A percentile compares a stretch with the other conserved stretches of the same genome.
These are phyloP conservation scores for Mycena epipterygia DNA, from an alignment of 768 basidiomycete genomes.

Conservation along the genomic window DNA sequence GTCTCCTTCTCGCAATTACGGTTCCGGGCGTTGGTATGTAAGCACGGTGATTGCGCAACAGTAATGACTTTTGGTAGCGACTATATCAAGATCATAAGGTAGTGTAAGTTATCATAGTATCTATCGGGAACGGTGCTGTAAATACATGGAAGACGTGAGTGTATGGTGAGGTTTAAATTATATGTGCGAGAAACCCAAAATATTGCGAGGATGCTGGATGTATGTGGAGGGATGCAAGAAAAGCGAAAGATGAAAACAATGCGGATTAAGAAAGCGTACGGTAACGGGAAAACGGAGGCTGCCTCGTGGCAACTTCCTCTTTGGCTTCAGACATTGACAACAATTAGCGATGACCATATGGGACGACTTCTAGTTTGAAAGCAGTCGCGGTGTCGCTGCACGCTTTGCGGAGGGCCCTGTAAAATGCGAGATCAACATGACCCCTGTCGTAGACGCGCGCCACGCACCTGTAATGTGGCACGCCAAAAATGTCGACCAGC, in stretches of 20 bases:
- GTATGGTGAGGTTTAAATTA: constrained; percentile 37
- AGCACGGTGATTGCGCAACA: too few relatives aligned
- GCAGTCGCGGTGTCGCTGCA: constrained; percentile 79
- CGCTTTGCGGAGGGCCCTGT: constrained; percentile 72
- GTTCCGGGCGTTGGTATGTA: too few relatives aligned
- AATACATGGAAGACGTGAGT: constrained; percentile 35
- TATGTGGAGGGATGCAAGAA: constrained; percentile 33
- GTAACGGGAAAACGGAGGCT: constrained; percentile 40
- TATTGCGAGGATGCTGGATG: constrained; percentile 15
- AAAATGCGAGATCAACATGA: neutral
- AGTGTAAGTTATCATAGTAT: constrained; percentile 27
- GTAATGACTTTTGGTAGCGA: constrained; percentile 4
- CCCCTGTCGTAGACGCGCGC: neutral
- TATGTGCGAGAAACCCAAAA: constrained; percentile 36
- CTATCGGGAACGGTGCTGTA: constrained; percentile 33
- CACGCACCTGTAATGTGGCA: constrained; percentile 67
- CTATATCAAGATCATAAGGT: constrained; percentile 33
- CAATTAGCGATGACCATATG: constrained; percentile 51
- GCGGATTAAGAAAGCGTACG: constrained; percentile 39
- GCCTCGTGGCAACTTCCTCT: constrained; percentile 41
- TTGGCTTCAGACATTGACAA: constrained; percentile 26
- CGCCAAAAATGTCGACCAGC: constrained; percentile 82
- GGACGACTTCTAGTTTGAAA: constrained; percentile 79
- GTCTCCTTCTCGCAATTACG: too few relatives aligned
- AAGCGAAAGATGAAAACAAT: constrained; percentile 45